These are phyloP conservation scores for Malassezia nana DNA, from an alignment of 1,284 basidiomycete species.

Conservation along the genomic window DNA sequence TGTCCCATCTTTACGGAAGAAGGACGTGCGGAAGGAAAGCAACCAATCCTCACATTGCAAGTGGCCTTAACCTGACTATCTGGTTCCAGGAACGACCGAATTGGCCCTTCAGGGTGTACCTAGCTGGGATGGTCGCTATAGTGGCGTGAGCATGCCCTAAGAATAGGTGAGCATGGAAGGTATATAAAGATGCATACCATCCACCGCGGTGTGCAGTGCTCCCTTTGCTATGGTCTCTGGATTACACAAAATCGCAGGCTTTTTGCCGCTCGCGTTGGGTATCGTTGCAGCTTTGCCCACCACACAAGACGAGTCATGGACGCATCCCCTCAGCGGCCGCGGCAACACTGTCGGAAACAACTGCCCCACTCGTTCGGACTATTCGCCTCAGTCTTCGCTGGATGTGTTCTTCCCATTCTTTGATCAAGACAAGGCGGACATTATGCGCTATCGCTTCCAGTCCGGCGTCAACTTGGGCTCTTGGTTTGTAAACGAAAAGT, in stretches of 20 bases:
- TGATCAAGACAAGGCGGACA: conserved; percentile 35
- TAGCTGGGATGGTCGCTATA: not conserved
- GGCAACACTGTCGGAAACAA: conserved; percentile 26
- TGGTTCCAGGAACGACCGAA: not conserved
- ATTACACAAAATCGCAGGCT: not conserved
- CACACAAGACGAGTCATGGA: not conserved
- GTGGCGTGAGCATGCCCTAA: not conserved
- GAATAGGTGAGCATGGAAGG: not conserved
- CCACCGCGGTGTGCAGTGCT: not conserved
- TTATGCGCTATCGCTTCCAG: conserved; percentile 39
- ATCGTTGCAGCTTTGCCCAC: not conserved
- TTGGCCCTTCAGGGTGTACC: not conserved
- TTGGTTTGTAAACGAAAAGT: conserved; percentile 62
- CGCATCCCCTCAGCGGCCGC: not conserved
- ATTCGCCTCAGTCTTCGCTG: conserved; percentile 29
- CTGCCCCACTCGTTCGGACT: conserved; percentile 29
- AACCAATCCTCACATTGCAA: too few species aligned
- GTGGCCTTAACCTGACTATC: too few species aligned
- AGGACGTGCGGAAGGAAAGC: too few species aligned
- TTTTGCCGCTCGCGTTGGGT: not conserved
- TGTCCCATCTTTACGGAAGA: too few species aligned
- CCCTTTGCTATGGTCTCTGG: not conserved
- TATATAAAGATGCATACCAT: not conserved
- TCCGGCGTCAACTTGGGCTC: conserved; percentile 34
- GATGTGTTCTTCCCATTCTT: conserved; percentile 30